Base-by-base conservation (phyloP, 2,329 filamentous ascomycete species). In the Aspergillus ochraceus region DNA sequence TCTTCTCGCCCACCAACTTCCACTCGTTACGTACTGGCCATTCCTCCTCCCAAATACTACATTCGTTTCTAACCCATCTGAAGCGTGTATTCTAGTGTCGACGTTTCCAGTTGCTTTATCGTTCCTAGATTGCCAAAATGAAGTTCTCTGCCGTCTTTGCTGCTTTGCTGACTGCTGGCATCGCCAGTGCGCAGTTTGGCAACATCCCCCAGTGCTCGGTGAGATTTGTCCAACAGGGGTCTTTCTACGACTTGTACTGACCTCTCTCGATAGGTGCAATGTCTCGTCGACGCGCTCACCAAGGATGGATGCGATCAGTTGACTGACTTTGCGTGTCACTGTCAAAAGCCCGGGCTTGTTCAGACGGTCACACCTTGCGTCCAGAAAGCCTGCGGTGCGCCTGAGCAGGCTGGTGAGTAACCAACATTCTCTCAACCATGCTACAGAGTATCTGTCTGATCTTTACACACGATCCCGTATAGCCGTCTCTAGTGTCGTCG, bases 321-420 rank as follows among this genome's bases (percentile, higher is more conserved):
- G 36, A 76, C 73, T 61, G 80, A 83, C 73, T 83, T 83, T 68
- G 75, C 74, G 39, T 82, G 80, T 70, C 80, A 82, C 71, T 82
- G 80, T 73, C 67, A 76, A 67, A 78, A 80, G 70, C 71, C 79
- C 47, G 67, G 73, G 39, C 75, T 83, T 49, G 68, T 81, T 51
- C 56, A 64, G 49, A 57, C 68, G 49, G 75, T 83, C 60, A 76
- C 76, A 58, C 81, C 81, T 49, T 83, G 81, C 60, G 80, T 83
- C 29, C 55, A 80, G 68, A 67, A 70, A 39, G 73, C 74, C 20
- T 83, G 81, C 70, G 63, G 63, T 6, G 46, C 70, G 19, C 60
- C 65, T 0, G 79, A 81, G 62, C 76, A 79, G 64, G 68, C 69
- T 45, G 63, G 76, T 77, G 70, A 10, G 72, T 68, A 24, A 32